These are phyloP conservation scores for Plasmodium berghei DNA, from an alignment of 169 alveolate species.

Conservation along the genomic window DNA sequence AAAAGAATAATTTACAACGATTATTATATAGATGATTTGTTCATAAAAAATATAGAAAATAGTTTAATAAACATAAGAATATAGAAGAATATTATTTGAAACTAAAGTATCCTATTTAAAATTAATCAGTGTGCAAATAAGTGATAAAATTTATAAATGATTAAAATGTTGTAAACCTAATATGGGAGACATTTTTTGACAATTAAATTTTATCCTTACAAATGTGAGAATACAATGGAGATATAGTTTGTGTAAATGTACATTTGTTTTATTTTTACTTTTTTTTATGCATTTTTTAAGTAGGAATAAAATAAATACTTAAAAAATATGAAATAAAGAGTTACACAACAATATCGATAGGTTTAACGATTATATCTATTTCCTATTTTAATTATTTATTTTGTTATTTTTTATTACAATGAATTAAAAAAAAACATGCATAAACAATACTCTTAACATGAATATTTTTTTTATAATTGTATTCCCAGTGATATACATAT, in stretches of 20 bases:
- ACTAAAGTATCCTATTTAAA: background rate
- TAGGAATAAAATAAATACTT: too few species aligned
- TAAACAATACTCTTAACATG: too few species aligned
- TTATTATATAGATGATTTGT: constrained; percentile 17
- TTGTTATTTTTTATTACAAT: too few species aligned
- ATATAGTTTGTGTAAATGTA: background rate
- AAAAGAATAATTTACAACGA: constrained; percentile 56
- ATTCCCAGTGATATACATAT: too few species aligned
- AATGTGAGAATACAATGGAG: background rate
- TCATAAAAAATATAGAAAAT: background rate
- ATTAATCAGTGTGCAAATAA: background rate
- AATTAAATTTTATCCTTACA: constrained; percentile 44
- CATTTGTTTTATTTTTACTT: constrained; percentile 12
- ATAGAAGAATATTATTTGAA: background rate
- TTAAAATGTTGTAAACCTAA: constrained; percentile 57
- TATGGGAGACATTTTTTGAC: constrained; percentile 70
- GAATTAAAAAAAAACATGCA: too few species aligned
- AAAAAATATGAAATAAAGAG: too few species aligned
- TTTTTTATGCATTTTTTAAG: background rate
- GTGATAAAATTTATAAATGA: constrained; percentile 61
- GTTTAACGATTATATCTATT: too few species aligned
- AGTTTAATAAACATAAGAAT: constrained; percentile 9
- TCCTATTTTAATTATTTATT: too few species aligned
- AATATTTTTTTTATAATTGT: too few species aligned
- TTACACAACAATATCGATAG: too few species aligned